Base-by-base conservation (phyloP, 805 yeast genomes). In the Lachancea quebecensis region DNA sequence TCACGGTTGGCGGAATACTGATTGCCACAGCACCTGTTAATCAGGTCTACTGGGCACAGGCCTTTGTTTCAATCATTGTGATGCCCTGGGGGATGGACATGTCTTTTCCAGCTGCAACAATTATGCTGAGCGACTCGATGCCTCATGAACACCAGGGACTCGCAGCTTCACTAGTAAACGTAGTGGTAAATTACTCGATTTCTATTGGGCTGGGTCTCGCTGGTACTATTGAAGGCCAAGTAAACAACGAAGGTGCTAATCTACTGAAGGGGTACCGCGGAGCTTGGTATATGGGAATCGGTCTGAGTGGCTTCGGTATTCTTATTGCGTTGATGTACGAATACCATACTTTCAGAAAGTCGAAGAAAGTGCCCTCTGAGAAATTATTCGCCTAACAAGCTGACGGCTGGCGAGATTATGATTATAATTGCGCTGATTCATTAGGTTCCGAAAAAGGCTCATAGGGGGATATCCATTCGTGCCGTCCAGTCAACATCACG, bases 11-110 rank as follows among this genome's bases (percentile, higher is more conserved):
- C 1, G 56, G 66, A 28, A 56, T 77, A 2, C 56, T 79, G 53
- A 59, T 75, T 21, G 74, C 79, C 0, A 67, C 78, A 0, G 65
- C 72, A 41, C 84, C 85, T 0, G 70, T 71, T 2, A 52, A 70
- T 40, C 81, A 81, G 56, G 65, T 72, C 0, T 82, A 71, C 57
- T 82, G 80, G 76, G 69, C 73, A 10, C 69, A 75, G 39, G 61
- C 75, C 4, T 74, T 82, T 58, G 77, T 79, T 2, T 68, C 77
- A 14, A 61, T 70, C 56, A 55, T 78, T 25, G 60, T 81, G 11
- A 68, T 74, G 11, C 72, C 79, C 1, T 78, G 77, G 71, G 89
- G 83, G 1, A 79, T 82, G 84, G 87, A 82, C 57, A 67, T 78
- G 58, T 73, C 79, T 42, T 82, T 81, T 61, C 88, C 88, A 0